These are phyloP conservation scores for Fraxinus greggii DNA, from an alignment of 305 asterid genomes.

Conservation along the genomic window DNA sequence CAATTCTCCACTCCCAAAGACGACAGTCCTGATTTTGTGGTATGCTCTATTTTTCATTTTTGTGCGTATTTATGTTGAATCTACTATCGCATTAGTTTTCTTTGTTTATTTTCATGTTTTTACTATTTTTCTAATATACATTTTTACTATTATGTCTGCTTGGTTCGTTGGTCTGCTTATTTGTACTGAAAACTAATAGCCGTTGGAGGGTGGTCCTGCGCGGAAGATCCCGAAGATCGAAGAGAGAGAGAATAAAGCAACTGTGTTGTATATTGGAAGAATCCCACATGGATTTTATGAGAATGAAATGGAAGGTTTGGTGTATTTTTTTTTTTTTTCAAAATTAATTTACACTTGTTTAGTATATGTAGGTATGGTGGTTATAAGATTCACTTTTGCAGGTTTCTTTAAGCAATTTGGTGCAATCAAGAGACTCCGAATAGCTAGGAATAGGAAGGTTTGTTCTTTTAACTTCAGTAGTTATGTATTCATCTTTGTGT, in stretches of 20 bases:
- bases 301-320: slow-evolving; percentile 84
- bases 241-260: slow-evolving; percentile 46
- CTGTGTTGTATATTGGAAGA: slow-evolving; percentile 83
- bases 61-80: neutral
- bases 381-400: slow-evolving; percentile 32
- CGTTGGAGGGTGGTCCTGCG: slow-evolving; percentile 78
- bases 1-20: slow-evolving; percentile 38
- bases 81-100: neutral
- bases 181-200: slow-evolving; percentile 33
- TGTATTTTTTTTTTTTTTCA: neutral
- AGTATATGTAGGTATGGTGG: neutral
- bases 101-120: neutral
- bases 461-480: neutral
- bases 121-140: neutral
- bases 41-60: neutral
- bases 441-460: slow-evolving; percentile 86
- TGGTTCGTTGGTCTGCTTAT: neutral
- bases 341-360: neutral
- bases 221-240: slow-evolving; percentile 44
- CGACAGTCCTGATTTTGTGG: slow-evolving; percentile 39
- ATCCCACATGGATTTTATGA: slow-evolving; percentile 97
- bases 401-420: slow-evolving; percentile 94
- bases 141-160: neutral
- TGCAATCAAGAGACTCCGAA: slow-evolving; percentile 68
- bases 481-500: neutral